phyloP scores from a whole-genome alignment of 2,329 filamentous ascomycete species.

The Penicillium griseofulvum region DNA sequence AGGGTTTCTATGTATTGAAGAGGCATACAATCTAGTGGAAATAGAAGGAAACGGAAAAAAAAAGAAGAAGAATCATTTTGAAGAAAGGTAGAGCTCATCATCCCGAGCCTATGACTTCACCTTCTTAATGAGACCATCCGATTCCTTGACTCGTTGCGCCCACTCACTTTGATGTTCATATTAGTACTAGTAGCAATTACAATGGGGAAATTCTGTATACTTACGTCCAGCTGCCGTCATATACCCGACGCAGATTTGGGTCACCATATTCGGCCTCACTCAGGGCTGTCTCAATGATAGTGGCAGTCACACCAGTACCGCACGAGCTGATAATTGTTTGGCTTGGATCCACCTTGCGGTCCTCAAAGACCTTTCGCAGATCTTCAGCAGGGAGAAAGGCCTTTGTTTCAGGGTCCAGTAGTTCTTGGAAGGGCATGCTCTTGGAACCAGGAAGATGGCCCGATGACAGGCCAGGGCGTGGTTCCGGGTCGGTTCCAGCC shows the following conservation, averaged over 20 bases:
- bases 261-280: conserved; percentile 72
- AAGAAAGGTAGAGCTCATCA: not conserved
- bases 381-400: conserved; percentile 70
- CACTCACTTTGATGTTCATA: conserved; percentile 40
- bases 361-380: conserved; percentile 71
- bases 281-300: conserved; percentile 83
- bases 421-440: conserved; percentile 73
- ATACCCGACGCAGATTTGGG: conserved; percentile 68
- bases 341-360: conserved; percentile 73
- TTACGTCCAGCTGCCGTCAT: conserved; percentile 98
- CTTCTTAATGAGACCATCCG: conserved; percentile 48
- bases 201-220: conserved; percentile 41
- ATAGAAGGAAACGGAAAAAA: not conserved
- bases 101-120: conserved; percentile 16
- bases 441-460: conserved; percentile 90
- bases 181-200: conserved; percentile 1
- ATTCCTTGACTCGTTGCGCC: conserved; percentile 49
- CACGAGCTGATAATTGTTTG: conserved; percentile 85
- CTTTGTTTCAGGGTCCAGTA: conserved; percentile 82
- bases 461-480: conserved; percentile 77
- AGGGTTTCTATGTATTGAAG: conserved; percentile 4
- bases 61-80: not conserved
- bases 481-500: conserved; percentile 79
- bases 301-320: conserved; percentile 91
- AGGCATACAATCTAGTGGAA: conserved; percentile 2